phyloP scores from a whole-genome alignment of 495 filamentous ascomycete species.

The Neurospora tetrasperma region DNA sequence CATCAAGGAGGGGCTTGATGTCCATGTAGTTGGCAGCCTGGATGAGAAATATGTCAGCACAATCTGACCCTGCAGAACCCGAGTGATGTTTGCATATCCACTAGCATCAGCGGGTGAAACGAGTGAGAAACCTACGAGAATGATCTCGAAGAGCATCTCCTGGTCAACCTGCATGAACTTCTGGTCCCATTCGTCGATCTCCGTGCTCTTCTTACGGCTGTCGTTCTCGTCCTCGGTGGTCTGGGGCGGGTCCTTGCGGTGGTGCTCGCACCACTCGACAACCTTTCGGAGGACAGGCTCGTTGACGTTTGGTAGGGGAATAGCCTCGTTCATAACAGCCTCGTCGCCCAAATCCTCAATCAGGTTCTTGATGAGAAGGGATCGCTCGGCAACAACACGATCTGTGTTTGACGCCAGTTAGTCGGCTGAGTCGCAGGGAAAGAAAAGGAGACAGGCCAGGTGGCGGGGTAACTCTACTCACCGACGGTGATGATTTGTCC shows the following conservation, averaged over 20 bases:
- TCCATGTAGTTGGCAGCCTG: slow-evolving; percentile 71
- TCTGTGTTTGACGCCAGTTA: slow-evolving; percentile 30
- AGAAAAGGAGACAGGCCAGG: neutral
- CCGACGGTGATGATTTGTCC: slow-evolving; percentile 9
- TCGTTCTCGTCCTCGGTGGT: slow-evolving; percentile 82
- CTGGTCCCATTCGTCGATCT: slow-evolving; percentile 99
- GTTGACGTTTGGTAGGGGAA: slow-evolving; percentile 77
- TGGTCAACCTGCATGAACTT: slow-evolving; percentile 99
- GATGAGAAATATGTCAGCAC: slow-evolving; percentile 1
- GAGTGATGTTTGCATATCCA: neutral
- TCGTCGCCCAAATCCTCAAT: slow-evolving; percentile 78
- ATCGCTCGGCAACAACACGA: slow-evolving; percentile 78
- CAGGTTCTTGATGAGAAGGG: slow-evolving; percentile 94
- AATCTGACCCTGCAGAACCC: slow-evolving; percentile 3
- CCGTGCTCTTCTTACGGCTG: slow-evolving; percentile 91
- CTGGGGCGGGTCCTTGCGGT: slow-evolving; percentile 73
- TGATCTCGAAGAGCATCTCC: slow-evolving; percentile 99
- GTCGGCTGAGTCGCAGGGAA: neutral
- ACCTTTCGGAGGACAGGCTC: slow-evolving; percentile 90
- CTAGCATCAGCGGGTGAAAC: neutral
- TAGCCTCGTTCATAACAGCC: slow-evolving; percentile 57
- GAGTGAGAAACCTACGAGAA: slow-evolving; percentile 55
- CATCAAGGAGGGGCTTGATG: slow-evolving; percentile 72
- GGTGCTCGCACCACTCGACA: slow-evolving; percentile 93
- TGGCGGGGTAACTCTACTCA: slow-evolving; percentile 7